phyloP scores from a whole-genome alignment of 352 stramenopile genomes.

The Globisporangium cederbergense region DNA sequence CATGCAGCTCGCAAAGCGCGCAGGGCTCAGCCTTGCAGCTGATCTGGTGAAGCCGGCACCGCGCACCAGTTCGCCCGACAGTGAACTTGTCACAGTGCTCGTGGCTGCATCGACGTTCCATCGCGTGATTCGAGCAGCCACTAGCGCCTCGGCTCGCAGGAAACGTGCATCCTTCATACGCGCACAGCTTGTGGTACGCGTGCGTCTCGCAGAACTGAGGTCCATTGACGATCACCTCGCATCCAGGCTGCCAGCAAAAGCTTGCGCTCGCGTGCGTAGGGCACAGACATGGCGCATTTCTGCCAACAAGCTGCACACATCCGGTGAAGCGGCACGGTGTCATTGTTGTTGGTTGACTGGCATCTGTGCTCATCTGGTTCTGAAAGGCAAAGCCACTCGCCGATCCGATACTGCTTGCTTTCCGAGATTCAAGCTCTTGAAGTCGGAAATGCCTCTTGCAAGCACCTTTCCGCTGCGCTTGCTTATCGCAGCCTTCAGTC shows the following conservation, averaged over 20 bases:
- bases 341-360: constrained; percentile 4
- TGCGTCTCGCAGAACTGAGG: constrained; percentile 63
- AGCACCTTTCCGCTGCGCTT: constrained; percentile 55
- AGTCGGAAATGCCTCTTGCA: constrained; percentile 66
- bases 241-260: constrained; percentile 60
- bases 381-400: background rate
- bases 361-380: constrained; percentile 5
- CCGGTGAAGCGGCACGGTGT: constrained; percentile 39
- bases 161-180: constrained; percentile 53
- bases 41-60: constrained; percentile 49
- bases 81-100: constrained; percentile 65
- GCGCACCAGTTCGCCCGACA: constrained; percentile 18
- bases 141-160: constrained; percentile 27
- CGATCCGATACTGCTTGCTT: background rate
- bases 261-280: constrained; percentile 40
- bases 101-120: constrained; percentile 48
- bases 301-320: constrained; percentile 31
- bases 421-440: constrained; percentile 21
- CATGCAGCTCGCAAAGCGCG: constrained; percentile 43
- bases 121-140: constrained; percentile 42
- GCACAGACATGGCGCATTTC: constrained; percentile 32
- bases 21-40: constrained; percentile 49
- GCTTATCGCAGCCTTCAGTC: constrained; percentile 54
- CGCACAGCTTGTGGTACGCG: constrained; percentile 45
- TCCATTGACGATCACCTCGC: constrained; percentile 51